Percentiles rank a stretch among this genome's conserved stretches.
These are phyloP conservation scores for Penicillium sclerotiorum DNA, from an alignment of 2,329 filamentous ascomycete species.

Conservation along the genomic window DNA sequence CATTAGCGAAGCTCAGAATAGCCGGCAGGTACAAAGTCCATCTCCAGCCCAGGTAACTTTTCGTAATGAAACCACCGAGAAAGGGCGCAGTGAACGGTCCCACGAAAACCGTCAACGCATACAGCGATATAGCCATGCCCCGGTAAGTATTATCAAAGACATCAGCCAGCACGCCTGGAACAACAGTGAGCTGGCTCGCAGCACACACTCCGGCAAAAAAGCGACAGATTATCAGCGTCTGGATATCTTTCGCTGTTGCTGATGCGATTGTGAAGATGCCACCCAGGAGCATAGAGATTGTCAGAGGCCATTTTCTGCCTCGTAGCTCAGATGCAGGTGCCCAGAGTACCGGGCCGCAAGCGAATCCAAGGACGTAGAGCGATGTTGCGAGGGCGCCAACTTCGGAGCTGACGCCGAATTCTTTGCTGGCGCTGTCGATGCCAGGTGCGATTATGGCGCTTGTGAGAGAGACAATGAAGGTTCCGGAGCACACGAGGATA, in stretches of 20 bases:
- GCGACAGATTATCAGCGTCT: slow-evolving; percentile 44
- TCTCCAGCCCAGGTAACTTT: slow-evolving; percentile 50
- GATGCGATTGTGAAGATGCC: slow-evolving; percentile 50
- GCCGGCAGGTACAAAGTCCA: slow-evolving; percentile 54
- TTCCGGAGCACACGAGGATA: slow-evolving; percentile 44
- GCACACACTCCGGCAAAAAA: slow-evolving; percentile 52
- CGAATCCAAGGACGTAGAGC: slow-evolving; percentile 55
- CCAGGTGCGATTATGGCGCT: slow-evolving; percentile 69
- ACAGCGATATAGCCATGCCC: slow-evolving; percentile 48
- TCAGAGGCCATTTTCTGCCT: slow-evolving; percentile 56
- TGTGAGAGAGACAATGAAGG: slow-evolving; percentile 53
- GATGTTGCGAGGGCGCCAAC: slow-evolving; percentile 50
- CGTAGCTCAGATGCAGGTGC: slow-evolving; percentile 63
- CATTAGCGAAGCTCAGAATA: slow-evolving; percentile 53
- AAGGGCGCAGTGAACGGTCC: slow-evolving; percentile 52
- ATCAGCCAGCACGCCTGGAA: slow-evolving; percentile 48
- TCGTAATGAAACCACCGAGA: slow-evolving; percentile 54
- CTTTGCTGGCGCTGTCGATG: slow-evolving; percentile 55
- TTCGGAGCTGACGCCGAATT: slow-evolving; percentile 47
- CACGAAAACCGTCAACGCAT: slow-evolving; percentile 50
- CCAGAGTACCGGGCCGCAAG: slow-evolving; percentile 63
- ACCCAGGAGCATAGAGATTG: slow-evolving; percentile 44
- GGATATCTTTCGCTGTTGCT: slow-evolving; percentile 43
- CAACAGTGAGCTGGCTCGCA: slow-evolving; percentile 46
- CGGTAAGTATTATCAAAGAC: slow-evolving; percentile 50